Evolutionary conservation across 306 rosid genomes (phyloP).

Genomic region (Macrotyloma uniflorum): DNA sequence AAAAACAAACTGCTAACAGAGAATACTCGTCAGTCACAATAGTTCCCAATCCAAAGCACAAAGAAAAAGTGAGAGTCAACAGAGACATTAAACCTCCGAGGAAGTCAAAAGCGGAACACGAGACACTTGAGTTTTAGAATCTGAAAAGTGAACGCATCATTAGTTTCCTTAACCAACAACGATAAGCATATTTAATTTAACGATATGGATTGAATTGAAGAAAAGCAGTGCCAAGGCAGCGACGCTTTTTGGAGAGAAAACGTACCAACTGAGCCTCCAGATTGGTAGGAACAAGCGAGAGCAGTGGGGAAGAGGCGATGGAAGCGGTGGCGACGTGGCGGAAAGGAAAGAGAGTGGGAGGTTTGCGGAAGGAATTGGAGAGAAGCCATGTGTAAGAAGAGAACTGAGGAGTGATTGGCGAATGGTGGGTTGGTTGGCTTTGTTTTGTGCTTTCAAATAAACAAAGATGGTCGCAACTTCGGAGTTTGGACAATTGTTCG

Average conservation of each 20-base stretch:
- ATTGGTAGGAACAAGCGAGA: conserved; percentile 35
- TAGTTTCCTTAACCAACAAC: neutral
- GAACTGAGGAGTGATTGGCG: neutral
- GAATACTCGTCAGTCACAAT: neutral
- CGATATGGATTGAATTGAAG: neutral
- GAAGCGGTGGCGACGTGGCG: conserved; percentile 3
- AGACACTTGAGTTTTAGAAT: conserved; percentile 40
- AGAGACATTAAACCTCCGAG: conserved; percentile 53
- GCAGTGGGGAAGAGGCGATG: conserved; percentile 25
- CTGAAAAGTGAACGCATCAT: conserved; percentile 43
- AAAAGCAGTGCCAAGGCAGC: neutral
- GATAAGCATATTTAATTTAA: neutral
- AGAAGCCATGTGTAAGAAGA: conserved; percentile 43
- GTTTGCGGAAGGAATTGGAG: conserved; percentile 33
- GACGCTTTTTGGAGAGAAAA: neutral
- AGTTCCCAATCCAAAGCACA: neutral
- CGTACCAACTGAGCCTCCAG: conserved; percentile 44
- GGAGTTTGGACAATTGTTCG: neutral
- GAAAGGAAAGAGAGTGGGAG: conserved; percentile 6
- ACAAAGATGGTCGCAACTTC: neutral
- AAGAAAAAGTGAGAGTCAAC: neutral
- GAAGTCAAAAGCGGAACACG: conserved; percentile 60
- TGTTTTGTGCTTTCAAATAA: neutral
- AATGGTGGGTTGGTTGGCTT: neutral
- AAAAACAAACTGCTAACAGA: neutral